Evolutionary conservation across 163 green algal genomes (phyloP).

Genomic region (Prototheca wickerhamii): DNA sequence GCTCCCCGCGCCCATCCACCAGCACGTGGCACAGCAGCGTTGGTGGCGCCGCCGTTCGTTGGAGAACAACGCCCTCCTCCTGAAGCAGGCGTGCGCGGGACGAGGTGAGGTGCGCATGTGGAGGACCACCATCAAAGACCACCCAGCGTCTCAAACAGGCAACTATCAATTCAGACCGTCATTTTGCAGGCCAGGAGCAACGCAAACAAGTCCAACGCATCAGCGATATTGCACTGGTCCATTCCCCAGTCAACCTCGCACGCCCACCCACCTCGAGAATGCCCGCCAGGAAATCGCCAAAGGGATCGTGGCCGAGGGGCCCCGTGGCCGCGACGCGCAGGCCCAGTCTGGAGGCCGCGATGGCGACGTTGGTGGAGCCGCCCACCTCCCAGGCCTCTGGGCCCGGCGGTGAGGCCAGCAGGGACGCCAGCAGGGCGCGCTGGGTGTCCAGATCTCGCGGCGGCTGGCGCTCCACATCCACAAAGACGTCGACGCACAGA

Average conservation of each 20-base stretch:
- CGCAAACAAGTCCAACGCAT: too few relatives aligned
- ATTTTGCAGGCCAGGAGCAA: too few relatives aligned
- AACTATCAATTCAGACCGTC: too few relatives aligned
- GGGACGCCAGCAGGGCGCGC: conserved; percentile 12
- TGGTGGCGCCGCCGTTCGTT: conserved; percentile 4
- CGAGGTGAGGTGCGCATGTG: neutral
- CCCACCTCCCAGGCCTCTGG: conserved; percentile 56
- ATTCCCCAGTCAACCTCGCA: neutral
- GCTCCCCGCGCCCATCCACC: conserved; percentile 40
- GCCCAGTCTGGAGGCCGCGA: conserved; percentile 71
- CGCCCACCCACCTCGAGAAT: conserved; percentile 51
- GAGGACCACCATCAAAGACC: neutral
- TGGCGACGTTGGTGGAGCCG: conserved; percentile 82
- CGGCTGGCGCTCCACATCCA: conserved; percentile 52
- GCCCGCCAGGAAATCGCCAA: conserved; percentile 66
- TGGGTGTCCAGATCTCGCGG: conserved; percentile 19
- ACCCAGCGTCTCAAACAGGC: neutral
- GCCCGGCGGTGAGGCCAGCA: conserved; percentile 10
- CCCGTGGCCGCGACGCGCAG: conserved; percentile 55
- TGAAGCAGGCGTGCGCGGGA: conserved; percentile 4
- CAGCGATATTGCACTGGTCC: too few relatives aligned
- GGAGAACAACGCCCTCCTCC: conserved; percentile 38
- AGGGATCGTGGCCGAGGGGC: conserved; percentile 70
- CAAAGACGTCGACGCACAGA: conserved; percentile 81
- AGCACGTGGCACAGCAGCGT: conserved; percentile 85